Base-by-base conservation (phyloP, 78 protist species). In the Cavenderia fasciculata region DNA sequence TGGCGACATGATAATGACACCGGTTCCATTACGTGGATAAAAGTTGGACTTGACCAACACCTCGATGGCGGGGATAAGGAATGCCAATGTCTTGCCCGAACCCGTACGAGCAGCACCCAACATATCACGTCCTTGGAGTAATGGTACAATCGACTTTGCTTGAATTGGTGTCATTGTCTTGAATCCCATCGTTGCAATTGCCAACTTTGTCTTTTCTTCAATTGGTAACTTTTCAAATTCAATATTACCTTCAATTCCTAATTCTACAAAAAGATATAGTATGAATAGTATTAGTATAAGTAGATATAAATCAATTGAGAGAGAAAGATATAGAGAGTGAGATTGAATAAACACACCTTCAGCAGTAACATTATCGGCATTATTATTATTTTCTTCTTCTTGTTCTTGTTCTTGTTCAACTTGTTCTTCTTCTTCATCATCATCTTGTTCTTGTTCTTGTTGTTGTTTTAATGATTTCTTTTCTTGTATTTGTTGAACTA, bases 101-200 rank as follows among this genome's bases (percentile, higher is more conserved):
- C 99, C 99, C 2, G 99, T 98, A 68, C 94, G 52, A 19, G 99
- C 99, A 46, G 93, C 92, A 7, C 96, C 99, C 52, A 98, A 95
- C 12, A 99, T 23, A 68, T 99, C 99, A 18, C 71, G 75, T 31
- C 99, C 99, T 7, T 88, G 87, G 23, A 99, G 75, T 38, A 94
- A 82, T 47, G 95, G 97, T 14, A 98, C 97, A 14, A 99, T 90
- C 11, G 97, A 27, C 70, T 86, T 62, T 11, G 95, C 92, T 78
- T 98, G 99, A 54, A 98, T 72, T 75, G 95, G 97, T 25, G 98
- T 96, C 97, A 97, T 95, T 27, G 72, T 52, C n/a, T 82, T 72
- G 86, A 96, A 94, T 27, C 95, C 96, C 94, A 95, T 79, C 38
- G 87, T 96, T 25, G 21, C 82, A 23, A 97, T 68, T 6, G 95